A percentile compares a stretch with the other conserved stretches of the same genome.
These are phyloP conservation scores for Sporothrix brasiliensis DNA, from an alignment of 2,329 filamentous ascomycete species.

Conservation along the genomic window DNA sequence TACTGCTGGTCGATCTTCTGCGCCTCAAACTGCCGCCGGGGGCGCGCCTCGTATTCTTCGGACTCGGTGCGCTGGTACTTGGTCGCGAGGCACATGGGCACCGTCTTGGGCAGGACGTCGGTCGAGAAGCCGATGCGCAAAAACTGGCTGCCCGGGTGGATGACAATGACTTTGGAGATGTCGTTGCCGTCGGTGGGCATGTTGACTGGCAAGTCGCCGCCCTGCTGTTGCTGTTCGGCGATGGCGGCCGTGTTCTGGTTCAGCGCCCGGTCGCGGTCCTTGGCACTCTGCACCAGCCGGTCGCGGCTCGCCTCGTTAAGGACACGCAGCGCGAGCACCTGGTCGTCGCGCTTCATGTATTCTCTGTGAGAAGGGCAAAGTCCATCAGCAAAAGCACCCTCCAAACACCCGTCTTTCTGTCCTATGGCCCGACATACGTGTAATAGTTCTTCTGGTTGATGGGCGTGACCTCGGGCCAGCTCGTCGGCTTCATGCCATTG, in stretches of 20 bases:
- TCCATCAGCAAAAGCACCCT: neutral
- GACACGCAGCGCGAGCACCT: slow-evolving; percentile 84
- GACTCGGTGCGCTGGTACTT: slow-evolving; percentile 78
- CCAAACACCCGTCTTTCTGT: neutral
- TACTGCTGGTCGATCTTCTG: slow-evolving; percentile 75
- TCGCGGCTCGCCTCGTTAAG: slow-evolving; percentile 86
- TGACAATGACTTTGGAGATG: slow-evolving; percentile 88
- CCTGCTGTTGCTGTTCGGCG: slow-evolving; percentile 55
- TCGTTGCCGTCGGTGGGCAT: slow-evolving; percentile 64
- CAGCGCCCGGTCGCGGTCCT: slow-evolving; percentile 83
- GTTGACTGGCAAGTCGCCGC: slow-evolving; percentile 53
- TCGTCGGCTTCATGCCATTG: slow-evolving; percentile 95
- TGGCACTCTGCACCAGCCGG: slow-evolving; percentile 79
- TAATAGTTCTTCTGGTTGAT: slow-evolving; percentile 99
- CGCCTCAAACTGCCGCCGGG: slow-evolving; percentile 67
- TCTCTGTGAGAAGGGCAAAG: slow-evolving; percentile 59
- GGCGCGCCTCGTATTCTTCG: slow-evolving; percentile 78
- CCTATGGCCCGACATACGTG: slow-evolving; percentile 63
- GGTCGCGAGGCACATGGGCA: slow-evolving; percentile 89
- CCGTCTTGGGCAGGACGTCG: slow-evolving; percentile 89
- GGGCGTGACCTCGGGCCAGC: slow-evolving; percentile 86
- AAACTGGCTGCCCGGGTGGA: slow-evolving; percentile 95
- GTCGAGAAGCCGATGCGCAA: slow-evolving; percentile 92
- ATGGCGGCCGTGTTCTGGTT: slow-evolving; percentile 67
- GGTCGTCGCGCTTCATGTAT: slow-evolving; percentile 97